phyloP scores from a whole-genome alignment of 2,329 filamentous ascomycete species.

The Macrophomina pseudophaseolina region DNA sequence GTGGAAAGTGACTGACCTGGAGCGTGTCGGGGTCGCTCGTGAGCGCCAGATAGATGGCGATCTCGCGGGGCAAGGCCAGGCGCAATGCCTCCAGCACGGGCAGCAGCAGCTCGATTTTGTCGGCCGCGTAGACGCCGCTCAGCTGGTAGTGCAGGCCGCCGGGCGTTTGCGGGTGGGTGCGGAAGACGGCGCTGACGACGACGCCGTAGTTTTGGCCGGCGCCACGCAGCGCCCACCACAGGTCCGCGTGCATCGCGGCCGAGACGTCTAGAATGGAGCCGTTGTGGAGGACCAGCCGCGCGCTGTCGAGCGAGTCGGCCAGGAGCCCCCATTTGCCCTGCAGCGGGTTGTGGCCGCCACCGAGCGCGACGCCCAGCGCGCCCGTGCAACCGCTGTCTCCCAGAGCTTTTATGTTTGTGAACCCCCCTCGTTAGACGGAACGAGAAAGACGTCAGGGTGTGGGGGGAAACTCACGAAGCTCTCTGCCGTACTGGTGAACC shows the following conservation, averaged over 20 bases:
- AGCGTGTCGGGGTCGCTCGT: too few species aligned
- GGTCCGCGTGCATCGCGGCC: conserved; percentile 51
- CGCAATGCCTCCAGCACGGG: too few species aligned
- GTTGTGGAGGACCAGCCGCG: conserved; percentile 48
- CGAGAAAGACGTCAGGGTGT: too few species aligned
- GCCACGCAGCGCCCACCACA: conserved; percentile 56
- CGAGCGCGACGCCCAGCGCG: conserved; percentile 4
- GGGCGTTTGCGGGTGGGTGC: conserved; percentile 1
- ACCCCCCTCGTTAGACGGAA: too few species aligned
- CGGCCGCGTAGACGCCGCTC: not conserved
- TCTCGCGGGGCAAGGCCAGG: too few species aligned
- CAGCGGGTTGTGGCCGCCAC: not conserved
- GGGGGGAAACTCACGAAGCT: not conserved
- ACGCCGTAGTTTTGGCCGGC: conserved; percentile 55
- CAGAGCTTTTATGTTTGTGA: too few species aligned
- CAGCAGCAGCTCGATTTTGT: not conserved
- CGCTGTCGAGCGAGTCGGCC: conserved; percentile 27
- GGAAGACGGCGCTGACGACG: conserved; percentile 30
- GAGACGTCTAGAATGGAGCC: conserved; percentile 48
- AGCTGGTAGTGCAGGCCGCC: conserved; percentile 11
- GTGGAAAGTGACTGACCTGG: too few species aligned
- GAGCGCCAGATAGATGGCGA: too few species aligned
- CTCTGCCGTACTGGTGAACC: not conserved
- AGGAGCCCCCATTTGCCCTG: conserved; percentile 15
- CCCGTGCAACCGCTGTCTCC: conserved; percentile 7